Base-by-base conservation (phyloP, 1,139 yeast species). In the Nadsonia starkeyi-henricii region DNA sequence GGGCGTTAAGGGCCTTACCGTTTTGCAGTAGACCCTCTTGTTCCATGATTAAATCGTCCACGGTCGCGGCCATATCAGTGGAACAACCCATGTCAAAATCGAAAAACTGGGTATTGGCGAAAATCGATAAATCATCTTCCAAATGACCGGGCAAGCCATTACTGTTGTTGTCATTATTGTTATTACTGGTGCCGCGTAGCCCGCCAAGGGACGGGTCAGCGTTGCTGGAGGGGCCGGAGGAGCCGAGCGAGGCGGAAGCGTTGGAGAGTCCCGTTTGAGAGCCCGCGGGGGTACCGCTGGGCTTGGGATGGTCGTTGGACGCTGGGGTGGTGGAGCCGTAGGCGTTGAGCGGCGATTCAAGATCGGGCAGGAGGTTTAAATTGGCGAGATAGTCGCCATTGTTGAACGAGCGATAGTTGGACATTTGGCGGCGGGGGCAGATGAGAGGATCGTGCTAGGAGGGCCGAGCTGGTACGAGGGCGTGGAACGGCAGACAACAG, bases 1-100 rank as follows among this genome's bases (percentile, higher is more conserved):
- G 50, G 17, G 60, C 60, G 36, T 54, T 33, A 5, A 33, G 17
- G 17, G 39, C 39, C 39, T 47, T 47, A 42, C 45, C 58, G 48
- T 61, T 60, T 51, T 66, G 69, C 21, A 66, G 58, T 50, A 58
- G 62, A 53, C 60, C 59, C 54, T 67, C 69, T 54, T 67, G 69
- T 53, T 64, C 67, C 65, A 65, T 63, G 49, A 63, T 55, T 51
- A 66, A 56, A 52, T 67, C 71, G 52, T 66, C 71, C 21, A 64
- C 68, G 4, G 67, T 58, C 5, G 65, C 67, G 8, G 69, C 66
- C 50, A 68, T 63, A 51, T 69, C 70, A 36, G 71, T 66, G 44
- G 68, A 58, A 47, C 69, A 58, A 45, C 72, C 73, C 57, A 68
- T 62, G 50, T 69, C 73, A 51, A 69, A 64, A 57, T 69, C 72